phyloP scores from a whole-genome alignment of 1,284 basidiomycete genomes.

The Leucoagaricus sp. region DNA sequence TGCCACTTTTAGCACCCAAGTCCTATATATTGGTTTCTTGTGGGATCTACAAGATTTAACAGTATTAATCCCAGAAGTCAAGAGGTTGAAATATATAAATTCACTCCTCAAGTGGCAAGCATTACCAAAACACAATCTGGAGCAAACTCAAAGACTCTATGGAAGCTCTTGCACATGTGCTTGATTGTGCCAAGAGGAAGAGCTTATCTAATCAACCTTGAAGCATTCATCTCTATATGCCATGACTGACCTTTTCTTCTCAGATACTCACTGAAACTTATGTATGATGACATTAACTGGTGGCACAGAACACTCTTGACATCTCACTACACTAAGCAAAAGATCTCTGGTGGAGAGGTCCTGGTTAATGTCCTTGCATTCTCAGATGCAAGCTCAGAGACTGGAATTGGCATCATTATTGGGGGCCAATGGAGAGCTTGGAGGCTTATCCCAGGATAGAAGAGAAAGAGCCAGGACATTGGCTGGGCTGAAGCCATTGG shows the following conservation, averaged over 20 bases:
- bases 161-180: slow-evolving; percentile 33
- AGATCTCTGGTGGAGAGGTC: slow-evolving; percentile 14
- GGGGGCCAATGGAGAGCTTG: slow-evolving; percentile 35
- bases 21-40: slow-evolving; percentile 33
- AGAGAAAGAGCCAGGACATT: slow-evolving; percentile 24
- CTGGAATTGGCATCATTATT: slow-evolving; percentile 38
- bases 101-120: slow-evolving; percentile 24
- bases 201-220: slow-evolving; percentile 34
- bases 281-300: slow-evolving; percentile 36
- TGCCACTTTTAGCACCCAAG: slow-evolving; percentile 23
- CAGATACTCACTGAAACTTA: slow-evolving; percentile 14
- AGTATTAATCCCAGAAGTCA: slow-evolving; percentile 26
- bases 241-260: slow-evolving; percentile 18
- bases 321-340: too few species aligned
- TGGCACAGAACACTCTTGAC: slow-evolving; percentile 27
- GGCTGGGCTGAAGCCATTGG: slow-evolving; percentile 34
- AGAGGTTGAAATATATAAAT: slow-evolving; percentile 28
- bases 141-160: slow-evolving; percentile 30
- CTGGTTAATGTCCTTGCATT: slow-evolving; percentile 32
- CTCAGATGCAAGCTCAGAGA: slow-evolving; percentile 42
- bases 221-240: slow-evolving; percentile 20
- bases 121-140: slow-evolving; percentile 18
- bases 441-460: slow-evolving; percentile 35
- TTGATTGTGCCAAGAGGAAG: slow-evolving; percentile 27
- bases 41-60: slow-evolving; percentile 31